These are phyloP conservation scores for Trichophyton mentagrophytes DNA, from an alignment of 2,329 filamentous ascomycete genomes.

Conservation along the genomic window DNA sequence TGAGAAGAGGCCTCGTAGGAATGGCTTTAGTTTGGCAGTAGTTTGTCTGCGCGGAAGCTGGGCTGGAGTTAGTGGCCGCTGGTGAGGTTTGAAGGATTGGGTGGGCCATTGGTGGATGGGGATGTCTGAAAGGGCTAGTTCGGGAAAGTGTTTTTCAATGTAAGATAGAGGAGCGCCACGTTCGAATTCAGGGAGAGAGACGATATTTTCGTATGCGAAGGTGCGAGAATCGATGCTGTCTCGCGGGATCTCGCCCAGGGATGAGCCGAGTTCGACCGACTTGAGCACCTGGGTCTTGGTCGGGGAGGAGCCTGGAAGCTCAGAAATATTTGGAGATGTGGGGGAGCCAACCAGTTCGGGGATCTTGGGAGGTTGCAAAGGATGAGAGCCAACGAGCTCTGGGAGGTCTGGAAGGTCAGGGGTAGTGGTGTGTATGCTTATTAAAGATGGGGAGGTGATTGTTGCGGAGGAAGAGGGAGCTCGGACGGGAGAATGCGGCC, in stretches of 20 bases:
- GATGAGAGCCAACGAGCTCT: not conserved
- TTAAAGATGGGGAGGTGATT: not conserved
- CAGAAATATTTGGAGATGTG: not conserved
- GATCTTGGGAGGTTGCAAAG: not conserved
- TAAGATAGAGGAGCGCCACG: not conserved
- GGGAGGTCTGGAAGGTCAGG: not conserved
- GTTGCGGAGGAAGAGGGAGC: not conserved
- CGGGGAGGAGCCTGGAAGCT: not conserved
- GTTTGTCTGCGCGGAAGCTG: not conserved
- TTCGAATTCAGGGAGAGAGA: not conserved
- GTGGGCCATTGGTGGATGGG: conserved; percentile 1
- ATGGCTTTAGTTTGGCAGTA: not conserved
- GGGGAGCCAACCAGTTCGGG: not conserved
- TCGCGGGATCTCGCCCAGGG: not conserved
- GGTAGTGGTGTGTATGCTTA: not conserved
- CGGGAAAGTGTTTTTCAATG: conserved; percentile 1
- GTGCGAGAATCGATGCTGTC: not conserved
- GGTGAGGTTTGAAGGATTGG: not conserved
- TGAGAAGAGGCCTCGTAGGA: not conserved
- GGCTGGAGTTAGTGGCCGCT: not conserved
- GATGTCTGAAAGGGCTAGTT: not conserved
- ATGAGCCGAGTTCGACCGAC: not conserved
- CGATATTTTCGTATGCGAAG: not conserved
- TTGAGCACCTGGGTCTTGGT: not conserved
- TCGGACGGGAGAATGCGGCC: not conserved